Base-by-base conservation (phyloP, 2,329 filamentous ascomycete species). In the Alternaria novae-zelandiae region DNA sequence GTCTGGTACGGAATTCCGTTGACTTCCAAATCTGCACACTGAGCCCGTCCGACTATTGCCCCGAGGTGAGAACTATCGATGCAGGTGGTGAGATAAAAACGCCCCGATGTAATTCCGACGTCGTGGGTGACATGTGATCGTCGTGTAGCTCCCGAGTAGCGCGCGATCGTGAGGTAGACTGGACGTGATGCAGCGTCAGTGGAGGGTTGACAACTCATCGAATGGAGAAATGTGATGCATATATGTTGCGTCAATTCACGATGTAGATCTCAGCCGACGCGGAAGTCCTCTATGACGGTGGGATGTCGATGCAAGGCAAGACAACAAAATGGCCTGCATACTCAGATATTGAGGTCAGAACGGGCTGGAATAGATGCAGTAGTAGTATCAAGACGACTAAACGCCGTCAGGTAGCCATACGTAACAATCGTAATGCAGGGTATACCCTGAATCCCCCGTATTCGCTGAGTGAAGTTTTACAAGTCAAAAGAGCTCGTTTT, bases 71-170 rank as follows among this genome's bases (percentile, higher is more conserved):
- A 41, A 41, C 32, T 17, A 30, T 17, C 4, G 36, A 41, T 41
- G 36, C 36, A 41, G 36, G 36, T 41, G n/a, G 36, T 41, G 36
- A 41, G 36, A 26, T 25, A 10, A 17, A 5, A 41, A 41, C 17
- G n/a, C 11, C 36, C 36, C 36, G 36, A 41, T 41, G 36, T 41
- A 41, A 17, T 17, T 15, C 30, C 57, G 41, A 53, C 30, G 12
- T 30, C 6, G 47, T 56, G 41, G 43, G 21, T 54, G 30, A 54
- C 55, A 58, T 59, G 55, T 54, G 59, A 49, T 47, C 54, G 54
- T 10, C 43, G 1, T 21, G 12, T 21, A 56, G 28, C 36, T 17
- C 49, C 13, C 49, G 49, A 17, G 30, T 53, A 53, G 49, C 49
- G 49, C 23, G 30, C 49, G 15, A 53, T 12, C 20, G 23, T 23